A percentile compares a stretch with the other conserved stretches of the same genome.
phyloP scores from a whole-genome alignment of 306 rosid species.

The Cucurbita ficifolia region DNA sequence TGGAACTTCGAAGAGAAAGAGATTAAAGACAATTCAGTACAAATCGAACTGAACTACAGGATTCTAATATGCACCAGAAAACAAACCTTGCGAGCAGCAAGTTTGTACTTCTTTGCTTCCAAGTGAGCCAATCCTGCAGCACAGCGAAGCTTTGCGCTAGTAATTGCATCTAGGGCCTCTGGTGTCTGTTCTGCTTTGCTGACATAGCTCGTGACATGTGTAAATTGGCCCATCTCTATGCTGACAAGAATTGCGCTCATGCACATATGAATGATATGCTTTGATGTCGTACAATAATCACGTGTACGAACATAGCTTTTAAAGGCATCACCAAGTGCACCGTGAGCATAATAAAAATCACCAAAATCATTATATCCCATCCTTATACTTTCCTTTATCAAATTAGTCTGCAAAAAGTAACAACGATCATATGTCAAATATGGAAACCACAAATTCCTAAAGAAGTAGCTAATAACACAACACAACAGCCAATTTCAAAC shows the following conservation, averaged over 20 bases:
- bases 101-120: conserved; percentile 93
- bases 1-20: neutral
- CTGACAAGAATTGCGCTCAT: conserved; percentile 87
- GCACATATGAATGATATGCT: conserved; percentile 93
- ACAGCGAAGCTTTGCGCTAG: conserved; percentile 57
- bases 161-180: conserved; percentile 48
- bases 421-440: neutral
- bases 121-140: conserved; percentile 92
- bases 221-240: conserved; percentile 97
- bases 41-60: neutral
- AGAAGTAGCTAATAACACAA: neutral
- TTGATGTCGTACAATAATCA: conserved; percentile 90
- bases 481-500: neutral
- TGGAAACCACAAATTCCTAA: neutral
- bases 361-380: conserved; percentile 99
- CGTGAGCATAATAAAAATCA: conserved; percentile 83
- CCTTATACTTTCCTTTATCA: conserved; percentile 95
- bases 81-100: conserved; percentile 96
- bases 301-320: conserved; percentile 90
- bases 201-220: conserved; percentile 85
- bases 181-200: conserved; percentile 75
- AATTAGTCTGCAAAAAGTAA: conserved; percentile 58
- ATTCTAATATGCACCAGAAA: neutral
- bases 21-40: neutral
- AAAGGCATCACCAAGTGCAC: conserved; percentile 82